Base-by-base conservation (phyloP, 78 protist genomes). In the Cavenderia fasciculata region DNA sequence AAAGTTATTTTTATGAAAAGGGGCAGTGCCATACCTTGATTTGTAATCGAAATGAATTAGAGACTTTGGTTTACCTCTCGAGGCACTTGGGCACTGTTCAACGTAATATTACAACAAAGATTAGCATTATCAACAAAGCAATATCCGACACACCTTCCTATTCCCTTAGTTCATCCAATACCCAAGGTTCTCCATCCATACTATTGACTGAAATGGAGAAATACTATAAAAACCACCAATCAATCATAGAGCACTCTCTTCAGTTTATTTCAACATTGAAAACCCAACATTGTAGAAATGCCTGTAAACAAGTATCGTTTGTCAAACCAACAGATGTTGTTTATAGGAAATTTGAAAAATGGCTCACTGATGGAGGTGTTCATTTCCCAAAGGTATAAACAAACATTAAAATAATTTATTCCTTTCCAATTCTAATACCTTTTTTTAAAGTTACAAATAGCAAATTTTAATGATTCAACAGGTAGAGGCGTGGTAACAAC, bases 401-500 rank as follows among this genome's bases (percentile, higher is more conserved):
- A n/a, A n/a, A n/a, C n/a, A n/a, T n/a, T n/a, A n/a, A n/a, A n/a
- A n/a, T n/a, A n/a, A n/a, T n/a, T n/a, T n/a, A n/a, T n/a, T n/a
- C n/a, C n/a, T n/a, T n/a, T n/a, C n/a, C n/a, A n/a, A n/a, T n/a
- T n/a, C n/a, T n/a, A n/a, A n/a, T n/a, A n/a, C n/a, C n/a, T n/a
- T n/a, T n/a, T n/a, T n/a, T n/a, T n/a, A n/a, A 73, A 82, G 25
- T 23, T 82, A 18, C 90, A 82, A 33, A 82, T 82, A 54, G 90
- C 90, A 68, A 82, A 82, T 41, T 82, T 82, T 38, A 36, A 41
- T 14, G 90, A 82, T 82, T 40, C 74, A 16, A 82, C 90, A 5
- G 90, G 90, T 52, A 34, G 90, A 40, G 90, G 90, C 57, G 56
- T 82, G 8, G 78, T 82, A 16, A 82, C 90, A 23, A 68, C 78